Evolutionary conservation across 2,329 filamentous ascomycete species (phyloP).

Genomic region (Fusarium devonianum): DNA sequence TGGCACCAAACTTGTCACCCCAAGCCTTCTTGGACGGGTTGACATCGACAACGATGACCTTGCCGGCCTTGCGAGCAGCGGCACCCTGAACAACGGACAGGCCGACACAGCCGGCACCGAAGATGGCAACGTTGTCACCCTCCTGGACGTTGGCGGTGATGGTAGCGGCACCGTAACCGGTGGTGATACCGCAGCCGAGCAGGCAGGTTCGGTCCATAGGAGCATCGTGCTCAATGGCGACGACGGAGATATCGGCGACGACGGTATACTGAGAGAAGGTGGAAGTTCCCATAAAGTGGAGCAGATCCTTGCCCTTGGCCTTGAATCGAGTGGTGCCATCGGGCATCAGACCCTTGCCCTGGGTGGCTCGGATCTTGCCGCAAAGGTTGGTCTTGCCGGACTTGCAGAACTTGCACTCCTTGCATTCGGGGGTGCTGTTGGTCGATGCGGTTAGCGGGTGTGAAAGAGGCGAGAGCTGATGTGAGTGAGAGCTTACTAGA

Average conservation of each 20-base stretch:
- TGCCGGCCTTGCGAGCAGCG: conserved; percentile 79
- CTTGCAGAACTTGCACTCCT: conserved; percentile 99
- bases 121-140: conserved; percentile 88
- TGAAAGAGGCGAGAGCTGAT: too few species aligned
- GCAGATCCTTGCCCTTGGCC: conserved; percentile 91
- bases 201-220: conserved; percentile 96
- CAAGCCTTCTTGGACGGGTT: conserved; percentile 93
- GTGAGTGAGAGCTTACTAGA: conserved; percentile 70
- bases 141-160: conserved; percentile 93
- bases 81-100: conserved; percentile 95
- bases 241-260: conserved; percentile 97
- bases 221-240: conserved; percentile 87
- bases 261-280: conserved; percentile 99
- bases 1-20: conserved; percentile 93
- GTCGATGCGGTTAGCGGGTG: conserved; percentile 13
- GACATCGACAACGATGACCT: conserved; percentile 77
- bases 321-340: conserved; percentile 95
- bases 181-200: conserved; percentile 97
- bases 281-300: conserved; percentile 99
- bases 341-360: conserved; percentile 96
- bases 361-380: conserved; percentile 97
- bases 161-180: conserved; percentile 93
- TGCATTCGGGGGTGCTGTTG: conserved; percentile 88
- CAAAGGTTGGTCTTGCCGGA: conserved; percentile 99
- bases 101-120: conserved; percentile 95